A percentile compares a stretch with the other conserved stretches of the same genome.
These are phyloP conservation scores for Colletotrichum sp. DNA, from an alignment of 2,329 filamentous ascomycete species.

Conservation along the genomic window DNA sequence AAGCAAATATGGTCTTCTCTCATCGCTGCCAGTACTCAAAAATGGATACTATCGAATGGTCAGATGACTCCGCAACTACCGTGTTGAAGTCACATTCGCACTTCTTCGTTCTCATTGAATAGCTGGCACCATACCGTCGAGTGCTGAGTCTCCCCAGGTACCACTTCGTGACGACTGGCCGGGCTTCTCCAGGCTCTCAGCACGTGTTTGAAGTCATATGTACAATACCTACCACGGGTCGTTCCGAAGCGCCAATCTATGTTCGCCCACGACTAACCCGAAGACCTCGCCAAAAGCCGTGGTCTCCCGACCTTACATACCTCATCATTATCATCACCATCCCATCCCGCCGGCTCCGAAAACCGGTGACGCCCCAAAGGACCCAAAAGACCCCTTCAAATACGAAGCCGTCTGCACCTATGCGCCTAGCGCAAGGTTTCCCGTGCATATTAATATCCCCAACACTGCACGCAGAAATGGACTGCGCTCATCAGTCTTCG, in stretches of 20 bases:
- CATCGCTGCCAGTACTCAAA: neutral
- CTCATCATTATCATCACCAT: neutral
- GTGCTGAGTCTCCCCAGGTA: neutral
- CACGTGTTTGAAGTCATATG: neutral
- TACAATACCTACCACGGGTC: neutral
- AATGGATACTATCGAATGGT: neutral
- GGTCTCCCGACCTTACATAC: neutral
- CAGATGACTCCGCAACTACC: neutral
- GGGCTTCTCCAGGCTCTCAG: neutral
- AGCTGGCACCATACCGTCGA: neutral
- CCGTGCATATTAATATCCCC: neutral
- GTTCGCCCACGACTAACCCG: neutral
- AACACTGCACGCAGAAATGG: neutral
- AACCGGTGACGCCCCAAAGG: neutral
- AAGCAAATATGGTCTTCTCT: neutral
- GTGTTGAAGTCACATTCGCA: neutral
- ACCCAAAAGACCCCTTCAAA: neutral
- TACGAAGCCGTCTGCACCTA: neutral
- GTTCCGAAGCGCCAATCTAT: neutral
- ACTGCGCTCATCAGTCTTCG: neutral
- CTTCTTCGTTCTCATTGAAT: neutral
- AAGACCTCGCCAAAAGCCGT: neutral
- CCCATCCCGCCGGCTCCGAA: neutral
- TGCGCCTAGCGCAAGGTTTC: neutral
- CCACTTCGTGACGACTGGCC: no score